Evolutionary conservation across 179 eudicot genomes (phyloP).

Genomic region (Camellia oleifera): DNA sequence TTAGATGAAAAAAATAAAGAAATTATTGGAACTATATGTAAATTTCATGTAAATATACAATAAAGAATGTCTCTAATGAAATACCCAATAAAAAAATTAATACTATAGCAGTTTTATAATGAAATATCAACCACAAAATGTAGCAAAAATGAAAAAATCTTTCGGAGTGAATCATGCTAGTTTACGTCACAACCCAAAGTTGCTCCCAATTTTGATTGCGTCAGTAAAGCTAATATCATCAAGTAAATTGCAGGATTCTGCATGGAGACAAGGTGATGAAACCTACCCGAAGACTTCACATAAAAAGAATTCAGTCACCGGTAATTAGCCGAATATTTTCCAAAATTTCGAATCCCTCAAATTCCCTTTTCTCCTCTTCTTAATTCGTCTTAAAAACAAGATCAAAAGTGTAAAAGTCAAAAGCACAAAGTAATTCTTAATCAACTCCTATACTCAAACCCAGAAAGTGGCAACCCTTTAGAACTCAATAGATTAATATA

Average conservation of each 20-base stretch:
- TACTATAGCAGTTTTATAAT: background rate
- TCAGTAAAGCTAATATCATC: background rate
- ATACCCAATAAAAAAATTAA: background rate
- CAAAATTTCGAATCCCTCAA: background rate
- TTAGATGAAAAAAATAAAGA: background rate
- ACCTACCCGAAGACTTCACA: background rate
- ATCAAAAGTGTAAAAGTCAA: background rate
- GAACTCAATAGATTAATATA: background rate
- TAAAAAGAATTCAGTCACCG: background rate
- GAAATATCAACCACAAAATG: background rate
- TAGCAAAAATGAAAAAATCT: background rate
- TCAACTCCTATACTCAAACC: background rate
- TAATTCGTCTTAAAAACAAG: background rate
- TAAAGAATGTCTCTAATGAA: background rate
- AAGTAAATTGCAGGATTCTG: background rate
- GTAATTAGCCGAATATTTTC: background rate
- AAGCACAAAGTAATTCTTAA: background rate
- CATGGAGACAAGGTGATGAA: background rate
- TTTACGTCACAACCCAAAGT: background rate
- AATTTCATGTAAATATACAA: background rate
- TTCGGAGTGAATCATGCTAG: background rate
- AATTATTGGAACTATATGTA: background rate
- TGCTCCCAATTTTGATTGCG: background rate
- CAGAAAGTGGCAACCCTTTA: slow-evolving; percentile 9
- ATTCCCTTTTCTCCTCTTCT: background rate